Percentiles rank a stretch among this genome's conserved stretches.
phyloP scores from a whole-genome alignment of 2,329 filamentous ascomycete species.

The Ramichloridium luteum region DNA sequence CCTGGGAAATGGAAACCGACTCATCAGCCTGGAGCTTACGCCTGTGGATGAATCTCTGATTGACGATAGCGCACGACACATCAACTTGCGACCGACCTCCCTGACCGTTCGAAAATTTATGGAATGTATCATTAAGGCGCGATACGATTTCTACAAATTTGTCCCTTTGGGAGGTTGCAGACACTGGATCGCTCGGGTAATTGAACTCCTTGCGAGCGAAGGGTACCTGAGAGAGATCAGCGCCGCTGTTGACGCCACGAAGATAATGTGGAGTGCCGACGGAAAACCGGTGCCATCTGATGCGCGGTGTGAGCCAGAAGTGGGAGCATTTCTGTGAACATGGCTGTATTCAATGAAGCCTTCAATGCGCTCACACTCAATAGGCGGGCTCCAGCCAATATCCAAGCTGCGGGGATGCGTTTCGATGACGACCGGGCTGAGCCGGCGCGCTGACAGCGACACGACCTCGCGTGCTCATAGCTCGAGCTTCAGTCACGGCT shows the following conservation, averaged over 20 bases:
- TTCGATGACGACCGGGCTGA: too few relatives aligned
- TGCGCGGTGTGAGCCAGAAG: neutral
- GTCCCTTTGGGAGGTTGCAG: neutral
- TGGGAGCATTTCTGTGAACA: neutral
- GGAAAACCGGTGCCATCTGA: neutral
- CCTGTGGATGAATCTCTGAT: neutral
- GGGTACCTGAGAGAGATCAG: neutral
- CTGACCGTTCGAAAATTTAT: neutral
- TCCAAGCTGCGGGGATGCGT: too few relatives aligned
- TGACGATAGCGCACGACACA: neutral
- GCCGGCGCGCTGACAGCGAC: too few relatives aligned
- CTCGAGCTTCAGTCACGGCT: too few relatives aligned
- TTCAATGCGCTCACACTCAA: too few relatives aligned
- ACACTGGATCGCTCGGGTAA: neutral
- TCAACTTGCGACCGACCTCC: neutral
- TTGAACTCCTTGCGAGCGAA: neutral
- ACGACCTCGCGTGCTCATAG: too few relatives aligned
- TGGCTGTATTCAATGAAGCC: too few relatives aligned
- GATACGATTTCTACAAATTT: slow-evolving; percentile 1
- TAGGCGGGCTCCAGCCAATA: too few relatives aligned
- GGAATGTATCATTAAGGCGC: slow-evolving; percentile 1
- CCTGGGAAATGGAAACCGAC: slow-evolving; percentile 1
- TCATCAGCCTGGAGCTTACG: neutral
- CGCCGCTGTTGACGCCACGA: neutral
- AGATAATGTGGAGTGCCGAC: neutral